Base-by-base conservation (phyloP, 2,329 filamentous ascomycete genomes). In the Pseudogymnoascus sp. region DNA sequence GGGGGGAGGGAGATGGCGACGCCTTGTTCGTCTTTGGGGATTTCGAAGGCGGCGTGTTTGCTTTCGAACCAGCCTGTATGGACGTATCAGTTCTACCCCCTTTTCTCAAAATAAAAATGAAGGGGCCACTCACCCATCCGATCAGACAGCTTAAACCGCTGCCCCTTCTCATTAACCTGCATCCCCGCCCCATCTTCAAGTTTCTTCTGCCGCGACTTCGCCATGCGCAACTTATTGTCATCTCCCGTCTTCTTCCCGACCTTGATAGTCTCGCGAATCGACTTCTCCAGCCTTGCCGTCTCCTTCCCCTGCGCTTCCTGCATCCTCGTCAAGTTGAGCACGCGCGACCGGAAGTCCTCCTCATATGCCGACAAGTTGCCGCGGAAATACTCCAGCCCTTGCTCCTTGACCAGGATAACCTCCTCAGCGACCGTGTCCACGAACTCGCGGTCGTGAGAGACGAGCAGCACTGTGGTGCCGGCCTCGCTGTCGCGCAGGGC, bases 391-490 rank as follows among this genome's bases (percentile, higher is more conserved):
- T 84, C 84, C 0, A 96, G 78, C 15, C 80, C 79, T 69, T 90
- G 86, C 64, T 93, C 87, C 31, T 87, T 86, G 19, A 96, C 77
- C 35, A 96, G 85, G 21, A 96, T 80, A 2, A 93, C 81, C 74
- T 96, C 89, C 65, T 86, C 81, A 8, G 88, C 91, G 66, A 91
- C 87, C 0, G 87, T 82, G 61, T 91, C 87, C 59, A 88, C 84
- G 71, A 96, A 96, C 68, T 89, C 87, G 15, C 91, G 84, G 73
- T 96, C 91, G 75, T 96, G 91, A 0, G 91, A 95, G 2, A 95
- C 90, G 1, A 95, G 78, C 15, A 96, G 79, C 1, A 95, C 80
- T 0, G 90, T 95, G 0, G 83, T 83, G 0, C 82, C 69, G 0
- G 80, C 83, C 1, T 79, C 75, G 0, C 80, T 76, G 19, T 85